Evolutionary conservation across 441 rosid genomes (phyloP), one percentile per base, ranked within the genome.

Genomic region (Mallotus repandus): DNA sequence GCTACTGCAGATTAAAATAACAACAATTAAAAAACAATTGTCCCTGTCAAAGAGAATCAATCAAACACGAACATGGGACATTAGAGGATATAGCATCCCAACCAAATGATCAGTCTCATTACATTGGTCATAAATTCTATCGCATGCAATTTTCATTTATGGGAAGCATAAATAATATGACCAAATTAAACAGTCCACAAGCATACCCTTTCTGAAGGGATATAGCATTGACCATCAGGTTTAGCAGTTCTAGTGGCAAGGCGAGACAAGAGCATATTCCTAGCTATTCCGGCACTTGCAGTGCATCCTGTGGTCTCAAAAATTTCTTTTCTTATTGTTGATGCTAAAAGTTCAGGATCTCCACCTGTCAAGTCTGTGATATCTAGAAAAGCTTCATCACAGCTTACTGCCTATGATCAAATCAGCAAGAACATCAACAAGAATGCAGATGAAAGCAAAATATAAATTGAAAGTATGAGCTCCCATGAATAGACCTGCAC

Each of bases 361-460:
- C 75, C 81, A 68, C 80, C 83, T 53, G 68, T 79, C 50, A 82
- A 76, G 77, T 87, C 86, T 19, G 88, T 82, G 57, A 89, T 79
- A 78, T 92, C 95, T 79, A 95, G 78, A 84, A 92, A 95, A 63
- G 99, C 99, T 85, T 95, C 99, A 41, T 95, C 99, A 65, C 99
- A 95, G 84, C 99, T 92, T 76, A 95, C 85, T 45, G 99, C 99
- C 98, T 94, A 75, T 52, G 81, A 74, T 73, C 73, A 78, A 54
- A 79, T 61, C 38, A 74, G 66, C 53, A 72, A 55, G 62, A 70
- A 66, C 41, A 66, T 45, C 67, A 76, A 62, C 58, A 78, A 53
- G 46, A 65, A 74, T 60, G 72, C 50, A 57, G 56, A 45, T 53
- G 58, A 63, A 69, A 71, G 9, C 5, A 75, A 55, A 71, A 54